Conservation (phyloP, 805 yeast genomes). For the Saccharomycopsis lassenensis region DNA sequence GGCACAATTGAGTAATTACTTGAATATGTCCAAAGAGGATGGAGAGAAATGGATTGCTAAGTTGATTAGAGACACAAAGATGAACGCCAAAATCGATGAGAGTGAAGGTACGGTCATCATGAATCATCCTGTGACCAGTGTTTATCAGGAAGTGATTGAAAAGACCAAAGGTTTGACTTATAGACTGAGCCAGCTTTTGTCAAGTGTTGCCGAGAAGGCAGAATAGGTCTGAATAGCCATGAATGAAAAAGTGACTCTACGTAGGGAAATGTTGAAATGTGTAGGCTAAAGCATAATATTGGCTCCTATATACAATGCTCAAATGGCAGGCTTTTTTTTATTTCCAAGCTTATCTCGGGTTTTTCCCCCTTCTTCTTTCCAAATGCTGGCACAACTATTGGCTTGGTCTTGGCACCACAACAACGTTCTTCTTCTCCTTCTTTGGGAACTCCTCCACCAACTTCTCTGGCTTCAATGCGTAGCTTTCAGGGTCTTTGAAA, state of each 20-base stretch:
- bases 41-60: conserved; percentile 43
- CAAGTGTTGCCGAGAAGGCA: conserved; percentile 30
- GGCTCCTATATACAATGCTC: no score
- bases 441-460: no score
- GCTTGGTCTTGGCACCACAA: conserved; percentile 8
- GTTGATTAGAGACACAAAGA: conserved; percentile 37
- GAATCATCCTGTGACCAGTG: conserved; percentile 42
- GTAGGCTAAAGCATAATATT: no score
- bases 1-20: conserved; percentile 31
- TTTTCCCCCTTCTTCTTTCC: no score
- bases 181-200: conserved; percentile 47
- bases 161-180: conserved; percentile 49
- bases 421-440: conserved; percentile 2
- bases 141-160: conserved; percentile 59
- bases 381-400: no score
- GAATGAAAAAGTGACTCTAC: no score
- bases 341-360: no score
- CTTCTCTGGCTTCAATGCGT: conserved; percentile 8
- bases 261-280: no score
- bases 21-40: conserved; percentile 35
- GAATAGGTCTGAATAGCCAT: no score
- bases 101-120: conserved; percentile 41
- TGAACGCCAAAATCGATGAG: conserved; percentile 45
- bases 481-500: conserved; percentile 23
- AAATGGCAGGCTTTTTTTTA: no score